phyloP scores from a whole-genome alignment of 495 filamentous ascomycete genomes.

The Bathelium albidoporum region DNA sequence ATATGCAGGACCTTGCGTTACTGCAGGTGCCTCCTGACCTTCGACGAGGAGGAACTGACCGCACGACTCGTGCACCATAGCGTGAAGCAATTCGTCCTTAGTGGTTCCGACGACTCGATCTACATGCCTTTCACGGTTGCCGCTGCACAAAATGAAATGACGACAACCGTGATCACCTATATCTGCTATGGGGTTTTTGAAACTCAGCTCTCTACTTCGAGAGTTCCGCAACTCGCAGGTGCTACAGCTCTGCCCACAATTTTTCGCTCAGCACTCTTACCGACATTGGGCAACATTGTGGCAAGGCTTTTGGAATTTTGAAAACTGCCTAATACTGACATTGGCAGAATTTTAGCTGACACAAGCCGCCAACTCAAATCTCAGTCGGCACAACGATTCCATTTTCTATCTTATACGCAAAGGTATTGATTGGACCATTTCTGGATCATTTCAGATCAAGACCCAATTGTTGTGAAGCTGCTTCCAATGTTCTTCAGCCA shows the following conservation, averaged over 20 bases:
- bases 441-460: background rate
- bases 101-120: constrained; percentile 13
- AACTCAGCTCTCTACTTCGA: constrained; percentile 25
- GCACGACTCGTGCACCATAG: constrained; percentile 36
- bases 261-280: constrained; percentile 20
- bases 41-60: constrained; percentile 38
- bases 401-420: background rate
- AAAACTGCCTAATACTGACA: background rate
- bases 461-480: background rate
- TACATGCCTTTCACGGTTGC: constrained; percentile 18
- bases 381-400: background rate
- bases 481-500: constrained; percentile 24
- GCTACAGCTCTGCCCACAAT: constrained; percentile 23
- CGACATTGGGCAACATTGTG: background rate
- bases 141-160: constrained; percentile 25
- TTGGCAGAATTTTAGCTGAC: background rate
- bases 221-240: constrained; percentile 18
- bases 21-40: constrained; percentile 36
- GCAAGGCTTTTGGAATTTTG: background rate
- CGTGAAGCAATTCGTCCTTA: constrained; percentile 35
- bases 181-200: constrained; percentile 35
- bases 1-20: constrained; percentile 28
- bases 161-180: constrained; percentile 33
- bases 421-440: background rate
- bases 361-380: background rate